Conservation (phyloP, 169 alveolate genomes). For the Eimeria sp. region DNA sequence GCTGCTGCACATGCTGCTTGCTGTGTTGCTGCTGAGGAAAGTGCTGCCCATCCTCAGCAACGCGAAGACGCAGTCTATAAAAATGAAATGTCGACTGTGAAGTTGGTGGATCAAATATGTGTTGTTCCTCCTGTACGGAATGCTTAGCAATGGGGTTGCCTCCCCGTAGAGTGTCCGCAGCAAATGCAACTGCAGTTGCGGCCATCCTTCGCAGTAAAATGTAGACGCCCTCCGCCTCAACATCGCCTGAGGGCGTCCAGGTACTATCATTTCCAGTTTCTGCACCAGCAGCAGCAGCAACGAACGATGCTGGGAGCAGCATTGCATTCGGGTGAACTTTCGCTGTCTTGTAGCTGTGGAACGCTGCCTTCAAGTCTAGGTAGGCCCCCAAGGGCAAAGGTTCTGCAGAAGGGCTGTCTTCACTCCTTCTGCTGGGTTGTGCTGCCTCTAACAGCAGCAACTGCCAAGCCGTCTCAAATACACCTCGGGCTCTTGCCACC, state of each 20-base stretch:
- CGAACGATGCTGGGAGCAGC: conserved; percentile 5
- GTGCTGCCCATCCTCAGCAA: conserved; percentile 5
- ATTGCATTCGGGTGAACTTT: not conserved
- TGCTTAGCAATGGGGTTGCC: not conserved
- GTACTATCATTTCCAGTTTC: not conserved
- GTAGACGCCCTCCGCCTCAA: not conserved
- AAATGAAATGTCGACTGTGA: not conserved
- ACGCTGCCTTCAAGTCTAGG: not conserved
- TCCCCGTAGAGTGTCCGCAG: not conserved
- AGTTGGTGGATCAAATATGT: not conserved
- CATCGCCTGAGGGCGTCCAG: not conserved
- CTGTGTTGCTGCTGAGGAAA: not conserved
- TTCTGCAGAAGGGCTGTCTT: not conserved
- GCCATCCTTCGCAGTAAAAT: conserved; percentile 1
- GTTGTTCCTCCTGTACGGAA: not conserved
- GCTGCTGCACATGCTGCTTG: not conserved
- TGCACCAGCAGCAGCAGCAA: conserved; percentile 13
- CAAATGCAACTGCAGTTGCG: not conserved
- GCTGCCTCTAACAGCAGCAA: conserved; percentile 13
- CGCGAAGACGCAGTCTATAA: conserved; percentile 11
- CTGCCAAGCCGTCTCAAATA: not conserved
- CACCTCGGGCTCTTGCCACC: not conserved
- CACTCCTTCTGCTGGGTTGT: not conserved
- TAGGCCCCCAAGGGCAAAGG: not conserved
- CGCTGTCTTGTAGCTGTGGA: conserved; percentile 15